These are phyloP conservation scores for Penicillium glabrum DNA, from an alignment of 2,329 filamentous ascomycete species.

Conservation along the genomic window DNA sequence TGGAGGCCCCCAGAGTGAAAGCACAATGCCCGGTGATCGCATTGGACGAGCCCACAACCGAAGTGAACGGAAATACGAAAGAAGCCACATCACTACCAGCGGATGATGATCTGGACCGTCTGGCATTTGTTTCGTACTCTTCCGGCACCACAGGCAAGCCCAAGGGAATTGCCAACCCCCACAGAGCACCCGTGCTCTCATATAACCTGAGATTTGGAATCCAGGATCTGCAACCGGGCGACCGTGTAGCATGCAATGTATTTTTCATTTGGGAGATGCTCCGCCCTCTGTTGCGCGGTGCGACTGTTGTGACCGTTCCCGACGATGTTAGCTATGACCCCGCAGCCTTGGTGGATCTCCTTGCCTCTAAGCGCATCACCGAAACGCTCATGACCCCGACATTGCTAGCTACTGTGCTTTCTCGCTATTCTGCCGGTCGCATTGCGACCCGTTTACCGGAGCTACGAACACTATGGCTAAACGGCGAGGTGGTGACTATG, in stretches of 20 bases:
- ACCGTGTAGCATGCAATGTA: constrained; percentile 82
- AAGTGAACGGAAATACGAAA: constrained; percentile 42
- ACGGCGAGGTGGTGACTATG: constrained; percentile 78
- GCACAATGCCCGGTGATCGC: constrained; percentile 61
- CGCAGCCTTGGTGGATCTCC: constrained; percentile 68
- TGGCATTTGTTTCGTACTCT: constrained; percentile 79
- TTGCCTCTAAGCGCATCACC: constrained; percentile 65
- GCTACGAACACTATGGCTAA: constrained; percentile 73
- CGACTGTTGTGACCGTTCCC: constrained; percentile 72
- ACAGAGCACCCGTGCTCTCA: constrained; percentile 70
- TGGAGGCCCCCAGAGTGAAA: constrained; percentile 66
- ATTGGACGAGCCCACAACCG: constrained; percentile 53
- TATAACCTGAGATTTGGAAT: constrained; percentile 71
- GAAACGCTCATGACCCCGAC: constrained; percentile 85
- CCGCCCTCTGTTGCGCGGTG: constrained; percentile 72
- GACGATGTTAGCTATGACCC: constrained; percentile 79
- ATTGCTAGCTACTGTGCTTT: constrained; percentile 70
- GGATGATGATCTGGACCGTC: constrained; percentile 68
- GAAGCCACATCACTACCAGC: constrained; percentile 54
- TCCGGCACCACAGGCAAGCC: constrained; percentile 75
- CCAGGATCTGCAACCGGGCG: constrained; percentile 68
- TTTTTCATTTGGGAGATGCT: constrained; percentile 87
- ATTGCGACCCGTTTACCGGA: constrained; percentile 64
- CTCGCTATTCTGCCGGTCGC: constrained; percentile 59
- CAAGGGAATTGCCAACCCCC: constrained; percentile 80